phyloP scores from a whole-genome alignment of 2,329 filamentous ascomycete species.

The Juglanconis juglandina region DNA sequence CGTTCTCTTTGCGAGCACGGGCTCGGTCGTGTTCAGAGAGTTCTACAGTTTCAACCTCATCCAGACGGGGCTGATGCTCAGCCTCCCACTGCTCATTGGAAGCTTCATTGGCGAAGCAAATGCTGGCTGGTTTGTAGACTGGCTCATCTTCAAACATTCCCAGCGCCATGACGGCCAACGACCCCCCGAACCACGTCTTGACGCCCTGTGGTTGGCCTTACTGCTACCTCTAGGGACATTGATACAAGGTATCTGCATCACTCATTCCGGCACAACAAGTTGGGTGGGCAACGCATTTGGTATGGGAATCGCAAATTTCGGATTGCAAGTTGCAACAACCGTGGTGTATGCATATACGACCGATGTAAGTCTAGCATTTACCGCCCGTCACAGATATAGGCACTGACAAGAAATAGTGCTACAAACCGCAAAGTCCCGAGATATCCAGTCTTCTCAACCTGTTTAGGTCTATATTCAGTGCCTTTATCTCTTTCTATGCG shows the following conservation, averaged over 20 bases:
- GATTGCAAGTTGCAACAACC: conserved; percentile 33
- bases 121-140: conserved; percentile 28
- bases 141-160: conserved; percentile 26
- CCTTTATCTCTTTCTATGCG: conserved; percentile 32
- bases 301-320: conserved; percentile 32
- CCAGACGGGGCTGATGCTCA: conserved; percentile 25
- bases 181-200: conserved; percentile 30
- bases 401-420: conserved; percentile 21
- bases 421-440: conserved; percentile 33
- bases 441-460: conserved; percentile 32
- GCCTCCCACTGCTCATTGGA: conserved; percentile 25
- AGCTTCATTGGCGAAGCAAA: conserved; percentile 25
- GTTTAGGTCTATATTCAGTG: conserved; percentile 30
- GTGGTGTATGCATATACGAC: conserved; percentile 33
- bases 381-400: not conserved
- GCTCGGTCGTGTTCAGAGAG: conserved; percentile 20
- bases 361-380: conserved; percentile 21
- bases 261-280: conserved; percentile 28
- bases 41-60: conserved; percentile 24
- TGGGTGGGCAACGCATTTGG: conserved; percentile 34
- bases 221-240: conserved; percentile 25
- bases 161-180: conserved; percentile 25
- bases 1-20: conserved; percentile 24
- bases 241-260: conserved; percentile 24
- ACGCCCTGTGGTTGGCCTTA: conserved; percentile 28